These are phyloP conservation scores for Fusarium stilboides DNA, from an alignment of 2,329 filamentous ascomycete genomes.

Conservation along the genomic window DNA sequence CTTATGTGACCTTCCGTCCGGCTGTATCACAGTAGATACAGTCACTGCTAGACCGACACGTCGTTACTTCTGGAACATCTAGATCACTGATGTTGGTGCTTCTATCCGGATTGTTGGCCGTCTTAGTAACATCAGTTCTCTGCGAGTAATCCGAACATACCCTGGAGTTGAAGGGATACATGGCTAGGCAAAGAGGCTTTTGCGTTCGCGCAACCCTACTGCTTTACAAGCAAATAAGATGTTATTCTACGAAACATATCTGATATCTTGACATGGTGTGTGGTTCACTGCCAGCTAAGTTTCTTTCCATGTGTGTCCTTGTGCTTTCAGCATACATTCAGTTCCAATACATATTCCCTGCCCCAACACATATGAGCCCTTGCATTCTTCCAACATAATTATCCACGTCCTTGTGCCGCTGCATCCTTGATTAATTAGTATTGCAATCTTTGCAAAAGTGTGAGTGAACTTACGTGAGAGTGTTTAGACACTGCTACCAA, in stretches of 20 bases:
- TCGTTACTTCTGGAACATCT: too few relatives aligned
- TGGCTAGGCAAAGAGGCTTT: background rate
- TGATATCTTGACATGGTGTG: background rate
- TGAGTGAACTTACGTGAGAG: background rate
- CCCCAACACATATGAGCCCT: background rate
- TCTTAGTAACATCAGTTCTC: background rate
- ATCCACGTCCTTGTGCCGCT: background rate
- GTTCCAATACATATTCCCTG: constrained; percentile 13
- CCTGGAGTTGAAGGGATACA: background rate
- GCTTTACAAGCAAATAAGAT: background rate
- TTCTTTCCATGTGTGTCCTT: constrained; percentile 2
- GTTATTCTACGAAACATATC: background rate
- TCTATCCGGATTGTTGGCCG: too few relatives aligned
- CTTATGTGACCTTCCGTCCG: background rate
- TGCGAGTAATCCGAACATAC: background rate
- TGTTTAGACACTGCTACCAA: constrained; percentile 30
- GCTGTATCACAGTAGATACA: background rate
- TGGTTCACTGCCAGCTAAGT: background rate
- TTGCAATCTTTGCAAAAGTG: background rate
- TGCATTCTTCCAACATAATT: background rate
- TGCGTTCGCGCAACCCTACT: background rate
- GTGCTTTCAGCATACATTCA: constrained; percentile 5
- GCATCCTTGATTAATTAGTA: background rate
- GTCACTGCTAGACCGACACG: too few relatives aligned
- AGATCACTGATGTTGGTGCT: too few relatives aligned